A percentile compares a stretch with the other conserved stretches of the same genome.
Conservation (phyloP, 164 flowering plant genomes). For the Brasenia schreberi region DNA sequence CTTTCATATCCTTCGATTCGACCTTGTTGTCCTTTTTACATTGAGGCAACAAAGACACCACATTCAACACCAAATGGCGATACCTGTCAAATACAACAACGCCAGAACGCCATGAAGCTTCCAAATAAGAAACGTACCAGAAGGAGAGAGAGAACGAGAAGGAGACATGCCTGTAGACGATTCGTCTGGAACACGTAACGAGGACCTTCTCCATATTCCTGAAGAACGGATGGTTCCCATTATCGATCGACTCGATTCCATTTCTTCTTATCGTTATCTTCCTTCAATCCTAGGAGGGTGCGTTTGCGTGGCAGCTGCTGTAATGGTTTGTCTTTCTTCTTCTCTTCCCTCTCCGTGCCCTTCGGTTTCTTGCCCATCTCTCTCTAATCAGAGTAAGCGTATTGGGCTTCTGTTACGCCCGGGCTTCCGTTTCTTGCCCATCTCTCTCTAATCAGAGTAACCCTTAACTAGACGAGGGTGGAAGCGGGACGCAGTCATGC, state of each 20-base stretch:
- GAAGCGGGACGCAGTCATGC: no score
- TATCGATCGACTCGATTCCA: not conserved
- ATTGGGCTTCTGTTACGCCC: no score
- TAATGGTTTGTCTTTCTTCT: slow-evolving; percentile 31
- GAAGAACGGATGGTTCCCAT: slow-evolving; percentile 20
- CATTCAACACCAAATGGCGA: slow-evolving; percentile 95
- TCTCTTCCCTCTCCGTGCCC: slow-evolving; percentile 25
- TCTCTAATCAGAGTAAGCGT: not conserved
- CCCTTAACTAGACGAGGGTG: no score
- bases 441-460: slow-evolving; percentile 5
- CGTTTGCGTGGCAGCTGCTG: slow-evolving; percentile 49
- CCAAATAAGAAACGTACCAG: not conserved
- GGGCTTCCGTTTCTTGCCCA: slow-evolving; percentile 89
- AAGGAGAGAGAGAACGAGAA: not conserved
- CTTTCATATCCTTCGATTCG: slow-evolving; percentile 72
- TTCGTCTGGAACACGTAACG: slow-evolving; percentile 91
- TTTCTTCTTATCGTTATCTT: slow-evolving; percentile 17
- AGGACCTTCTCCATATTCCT: slow-evolving; percentile 86
- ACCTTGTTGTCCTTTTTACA: slow-evolving; percentile 92
- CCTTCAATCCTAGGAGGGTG: slow-evolving; percentile 85
- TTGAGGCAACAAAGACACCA: slow-evolving; percentile 86
- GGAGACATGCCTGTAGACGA: slow-evolving; percentile 44
- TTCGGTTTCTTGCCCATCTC: slow-evolving; percentile 79
- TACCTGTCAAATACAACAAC: slow-evolving; percentile 29
- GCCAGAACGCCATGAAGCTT: not conserved